phyloP scores from a whole-genome alignment of 2,329 filamentous ascomycete species.

The Pleurostoma richardsiae region DNA sequence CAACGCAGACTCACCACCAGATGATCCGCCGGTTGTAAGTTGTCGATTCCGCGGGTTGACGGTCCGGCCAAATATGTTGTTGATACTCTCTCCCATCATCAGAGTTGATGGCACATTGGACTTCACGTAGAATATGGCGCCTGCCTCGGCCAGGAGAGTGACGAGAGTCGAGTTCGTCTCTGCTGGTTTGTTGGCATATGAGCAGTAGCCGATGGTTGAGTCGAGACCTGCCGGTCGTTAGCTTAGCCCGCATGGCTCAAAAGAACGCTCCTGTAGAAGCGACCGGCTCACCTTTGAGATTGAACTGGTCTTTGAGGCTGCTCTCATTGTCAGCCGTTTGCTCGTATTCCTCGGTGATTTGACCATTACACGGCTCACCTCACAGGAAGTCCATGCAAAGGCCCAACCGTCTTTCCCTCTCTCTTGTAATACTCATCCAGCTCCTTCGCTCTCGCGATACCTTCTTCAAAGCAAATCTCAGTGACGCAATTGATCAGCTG shows the following conservation, averaged over 20 bases:
- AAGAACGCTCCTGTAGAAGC: neutral
- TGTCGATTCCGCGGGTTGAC: constrained; percentile 57
- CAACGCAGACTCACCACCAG: constrained; percentile 59
- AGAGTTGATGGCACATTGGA: constrained; percentile 62
- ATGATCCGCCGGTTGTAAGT: constrained; percentile 57
- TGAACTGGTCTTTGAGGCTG: constrained; percentile 54
- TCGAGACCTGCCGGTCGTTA: constrained; percentile 13
- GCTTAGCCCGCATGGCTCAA: neutral
- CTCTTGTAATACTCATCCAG: constrained; percentile 37
- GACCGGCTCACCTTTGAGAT: constrained; percentile 37
- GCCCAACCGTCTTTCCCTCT: constrained; percentile 41
- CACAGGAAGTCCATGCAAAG: constrained; percentile 57
- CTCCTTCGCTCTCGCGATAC: constrained; percentile 33
- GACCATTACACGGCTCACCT: constrained; percentile 14
- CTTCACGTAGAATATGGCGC: constrained; percentile 65
- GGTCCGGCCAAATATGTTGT: constrained; percentile 56
- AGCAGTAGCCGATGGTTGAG: constrained; percentile 50
- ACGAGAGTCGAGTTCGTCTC: constrained; percentile 40
- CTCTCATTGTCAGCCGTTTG: constrained; percentile 17
- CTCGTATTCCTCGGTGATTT: constrained; percentile 5
- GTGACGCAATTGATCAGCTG: constrained; percentile 38
- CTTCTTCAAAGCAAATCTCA: constrained; percentile 45
- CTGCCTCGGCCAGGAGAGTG: constrained; percentile 55
- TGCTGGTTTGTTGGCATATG: constrained; percentile 46
- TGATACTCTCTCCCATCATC: constrained; percentile 50